Evolutionary conservation across 2,329 filamentous ascomycete species (phyloP).

Genomic region (Alternaria sp.): DNA sequence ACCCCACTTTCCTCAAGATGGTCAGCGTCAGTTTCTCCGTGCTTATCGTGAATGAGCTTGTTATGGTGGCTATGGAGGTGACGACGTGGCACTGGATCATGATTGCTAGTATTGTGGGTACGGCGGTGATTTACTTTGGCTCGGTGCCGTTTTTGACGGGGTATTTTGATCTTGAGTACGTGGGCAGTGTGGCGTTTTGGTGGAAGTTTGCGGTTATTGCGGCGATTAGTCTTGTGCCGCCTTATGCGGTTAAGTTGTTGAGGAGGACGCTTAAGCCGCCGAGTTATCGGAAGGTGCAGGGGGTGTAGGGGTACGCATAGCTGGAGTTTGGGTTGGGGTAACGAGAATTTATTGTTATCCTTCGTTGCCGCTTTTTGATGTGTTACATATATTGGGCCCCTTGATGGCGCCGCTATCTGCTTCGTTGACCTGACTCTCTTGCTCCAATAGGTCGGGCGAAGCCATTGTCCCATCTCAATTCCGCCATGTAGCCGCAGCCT

Average conservation of each 20-base stretch:
- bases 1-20: slow-evolving; percentile 61
- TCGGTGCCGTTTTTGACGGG: slow-evolving; percentile 83
- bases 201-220: slow-evolving; percentile 86
- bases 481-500: not conserved
- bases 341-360: not conserved
- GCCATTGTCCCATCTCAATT: not conserved
- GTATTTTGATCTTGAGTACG: slow-evolving; percentile 87
- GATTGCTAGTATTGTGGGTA: slow-evolving; percentile 83
- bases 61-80: slow-evolving; percentile 97
- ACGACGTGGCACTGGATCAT: slow-evolving; percentile 97
- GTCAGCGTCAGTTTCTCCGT: slow-evolving; percentile 91
- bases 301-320: slow-evolving; percentile 53
- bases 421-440: not conserved
- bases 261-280: slow-evolving; percentile 86
- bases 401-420: not conserved
- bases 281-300: slow-evolving; percentile 91
- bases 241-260: slow-evolving; percentile 86
- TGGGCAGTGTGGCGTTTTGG: slow-evolving; percentile 80
- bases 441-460: not conserved
- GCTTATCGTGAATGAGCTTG: slow-evolving; percentile 88
- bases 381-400: not conserved
- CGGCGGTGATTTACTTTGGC: slow-evolving; percentile 78
- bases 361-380: not conserved
- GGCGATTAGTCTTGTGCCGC: slow-evolving; percentile 81
- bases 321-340: not conserved